phyloP scores from a whole-genome alignment of 768 basidiomycete genomes.

The Lactifluus volemus region DNA sequence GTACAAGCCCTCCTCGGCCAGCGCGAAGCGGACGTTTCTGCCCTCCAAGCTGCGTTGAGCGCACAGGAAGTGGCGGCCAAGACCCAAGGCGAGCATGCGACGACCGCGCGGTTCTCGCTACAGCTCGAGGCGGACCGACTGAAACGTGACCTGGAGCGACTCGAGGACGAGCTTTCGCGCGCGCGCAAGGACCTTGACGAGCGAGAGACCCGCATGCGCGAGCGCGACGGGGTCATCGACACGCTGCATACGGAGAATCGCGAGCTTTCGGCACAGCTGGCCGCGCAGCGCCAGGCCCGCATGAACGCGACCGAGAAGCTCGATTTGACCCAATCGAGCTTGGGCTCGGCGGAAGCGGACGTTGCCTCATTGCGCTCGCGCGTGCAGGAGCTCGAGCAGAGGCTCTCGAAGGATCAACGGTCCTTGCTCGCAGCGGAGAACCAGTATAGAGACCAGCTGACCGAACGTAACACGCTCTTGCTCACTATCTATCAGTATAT shows the following conservation, averaged over 20 bases:
- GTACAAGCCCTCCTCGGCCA: conserved; percentile 55
- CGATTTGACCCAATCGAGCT: conserved; percentile 52
- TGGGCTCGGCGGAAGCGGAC: conserved; percentile 66
- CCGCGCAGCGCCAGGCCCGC: conserved; percentile 79
- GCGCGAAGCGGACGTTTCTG: conserved; percentile 66
- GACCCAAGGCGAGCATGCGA: conserved; percentile 75
- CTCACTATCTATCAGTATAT: conserved; percentile 92
- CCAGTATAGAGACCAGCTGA: conserved; percentile 85
- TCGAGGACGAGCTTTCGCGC: conserved; percentile 70
- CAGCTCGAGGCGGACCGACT: conserved; percentile 86
- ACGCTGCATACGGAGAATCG: conserved; percentile 71
- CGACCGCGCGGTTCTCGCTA: conserved; percentile 73
- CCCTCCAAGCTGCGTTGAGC: conserved; percentile 66
- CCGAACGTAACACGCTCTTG: conserved; percentile 85
- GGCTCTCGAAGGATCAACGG: conserved; percentile 76
- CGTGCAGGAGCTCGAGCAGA: conserved; percentile 66
- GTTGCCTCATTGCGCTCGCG: conserved; percentile 48
- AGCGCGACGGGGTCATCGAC: conserved; percentile 67
- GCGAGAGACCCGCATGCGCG: conserved; percentile 53
- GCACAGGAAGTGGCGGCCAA: conserved; percentile 67
- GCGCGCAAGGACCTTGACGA: conserved; percentile 62
- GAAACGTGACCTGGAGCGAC: conserved; percentile 71
- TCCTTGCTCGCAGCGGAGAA: conserved; percentile 60
- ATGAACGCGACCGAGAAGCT: conserved; percentile 85
- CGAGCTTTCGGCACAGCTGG: conserved; percentile 70